Percentiles rank a stretch among this genome's conserved stretches.
Evolutionary conservation across 2,329 filamentous ascomycete genomes (phyloP).

Genomic region (Colletotrichum sp.): DNA sequence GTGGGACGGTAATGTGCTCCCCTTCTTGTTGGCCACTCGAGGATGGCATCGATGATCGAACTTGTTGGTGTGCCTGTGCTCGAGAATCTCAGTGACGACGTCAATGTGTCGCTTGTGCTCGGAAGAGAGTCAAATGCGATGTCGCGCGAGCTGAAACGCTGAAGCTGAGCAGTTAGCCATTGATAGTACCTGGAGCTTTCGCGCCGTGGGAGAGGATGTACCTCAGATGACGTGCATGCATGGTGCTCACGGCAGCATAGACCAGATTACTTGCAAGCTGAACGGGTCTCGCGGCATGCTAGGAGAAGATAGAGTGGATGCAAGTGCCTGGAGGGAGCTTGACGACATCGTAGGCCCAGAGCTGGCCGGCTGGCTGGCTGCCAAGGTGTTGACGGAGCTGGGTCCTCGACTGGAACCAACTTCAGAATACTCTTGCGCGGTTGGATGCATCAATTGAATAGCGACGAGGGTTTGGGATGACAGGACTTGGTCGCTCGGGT

Average conservation of each 20-base stretch:
- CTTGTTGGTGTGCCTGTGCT: too few species aligned
- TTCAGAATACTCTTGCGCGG: background rate
- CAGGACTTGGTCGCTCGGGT: background rate
- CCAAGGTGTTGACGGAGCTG: too few species aligned
- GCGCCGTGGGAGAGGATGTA: background rate
- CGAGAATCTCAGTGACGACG: too few species aligned
- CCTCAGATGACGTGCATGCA: background rate
- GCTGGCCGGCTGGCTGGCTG: background rate
- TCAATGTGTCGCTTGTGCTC: too few species aligned
- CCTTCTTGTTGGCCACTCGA: too few species aligned
- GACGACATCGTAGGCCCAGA: background rate
- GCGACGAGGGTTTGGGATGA: background rate
- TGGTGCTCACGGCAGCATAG: background rate
- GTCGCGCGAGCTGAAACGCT: background rate
- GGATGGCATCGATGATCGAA: too few species aligned
- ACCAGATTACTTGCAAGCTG: background rate
- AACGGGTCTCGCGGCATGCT: background rate
- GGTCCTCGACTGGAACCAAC: too few species aligned
- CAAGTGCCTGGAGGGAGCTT: background rate
- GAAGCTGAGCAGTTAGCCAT: background rate
- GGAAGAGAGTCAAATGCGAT: background rate
- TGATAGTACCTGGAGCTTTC: background rate
- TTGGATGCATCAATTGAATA: background rate
- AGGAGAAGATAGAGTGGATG: background rate
- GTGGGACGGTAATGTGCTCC: too few species aligned